Evolutionary conservation across 192 early-diverging fungal genomes (phyloP).

Genomic region (Phlyctochytrium arcticum): DNA sequence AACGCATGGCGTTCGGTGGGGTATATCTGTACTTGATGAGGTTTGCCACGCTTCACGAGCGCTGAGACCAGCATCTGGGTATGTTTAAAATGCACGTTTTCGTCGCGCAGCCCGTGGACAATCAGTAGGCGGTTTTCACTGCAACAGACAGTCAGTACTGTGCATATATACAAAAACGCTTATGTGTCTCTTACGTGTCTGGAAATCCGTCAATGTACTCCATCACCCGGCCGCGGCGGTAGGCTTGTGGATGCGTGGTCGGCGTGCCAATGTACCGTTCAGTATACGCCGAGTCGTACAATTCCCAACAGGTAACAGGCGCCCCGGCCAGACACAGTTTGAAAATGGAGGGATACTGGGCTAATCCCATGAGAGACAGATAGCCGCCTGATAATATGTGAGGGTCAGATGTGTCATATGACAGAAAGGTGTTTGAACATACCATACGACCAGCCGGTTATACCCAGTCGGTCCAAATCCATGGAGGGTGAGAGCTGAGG

Average conservation of each 20-base stretch:
- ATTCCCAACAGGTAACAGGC: conserved; percentile 69
- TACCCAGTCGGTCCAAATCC: conserved; percentile 57
- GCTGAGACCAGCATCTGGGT: conserved; percentile 51
- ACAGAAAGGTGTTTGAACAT: background rate
- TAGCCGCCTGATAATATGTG: conserved; percentile 50
- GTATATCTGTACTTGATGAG: conserved; percentile 63
- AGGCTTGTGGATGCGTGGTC: conserved; percentile 41
- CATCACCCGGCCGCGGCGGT: conserved; percentile 49
- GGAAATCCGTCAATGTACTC: conserved; percentile 52
- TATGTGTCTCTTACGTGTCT: conserved; percentile 41
- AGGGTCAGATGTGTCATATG: background rate
- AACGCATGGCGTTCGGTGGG: conserved; percentile 74
- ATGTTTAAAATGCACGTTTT: conserved; percentile 73
- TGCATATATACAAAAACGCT: background rate
- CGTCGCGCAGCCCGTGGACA: conserved; percentile 71
- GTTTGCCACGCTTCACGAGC: conserved; percentile 51
- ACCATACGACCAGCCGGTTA: conserved; percentile 73
- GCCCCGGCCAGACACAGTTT: conserved; percentile 58
- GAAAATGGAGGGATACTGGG: conserved; percentile 55
- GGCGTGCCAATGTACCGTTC: conserved; percentile 67
- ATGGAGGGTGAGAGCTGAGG: no score
- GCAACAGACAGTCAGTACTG: background rate
- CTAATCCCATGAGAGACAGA: conserved; percentile 59
- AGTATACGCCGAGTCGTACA: conserved; percentile 71
- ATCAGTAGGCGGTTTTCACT: conserved; percentile 60